Evolutionary conservation across 257 asterid species (phyloP).

Genomic region (Solanum dulcamara): DNA sequence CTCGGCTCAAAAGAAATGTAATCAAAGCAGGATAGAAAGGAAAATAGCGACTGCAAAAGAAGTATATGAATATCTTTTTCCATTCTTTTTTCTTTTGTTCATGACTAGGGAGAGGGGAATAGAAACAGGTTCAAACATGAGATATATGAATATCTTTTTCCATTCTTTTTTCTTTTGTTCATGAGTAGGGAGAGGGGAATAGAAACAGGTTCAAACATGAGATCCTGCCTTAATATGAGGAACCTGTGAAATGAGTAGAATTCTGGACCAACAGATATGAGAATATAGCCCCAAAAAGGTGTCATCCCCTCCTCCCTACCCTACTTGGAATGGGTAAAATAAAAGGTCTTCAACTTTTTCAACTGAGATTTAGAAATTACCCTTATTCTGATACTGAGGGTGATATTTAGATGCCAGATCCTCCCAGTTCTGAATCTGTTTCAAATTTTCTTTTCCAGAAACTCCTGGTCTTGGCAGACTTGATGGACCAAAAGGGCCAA

Average conservation of each 20-base stretch:
- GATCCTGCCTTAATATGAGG: background rate
- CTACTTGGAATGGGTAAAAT: background rate
- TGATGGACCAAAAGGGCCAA: slow-evolving; percentile 57
- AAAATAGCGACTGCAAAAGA: background rate
- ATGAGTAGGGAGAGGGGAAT: background rate
- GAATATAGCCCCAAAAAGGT: background rate
- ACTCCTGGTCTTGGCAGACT: slow-evolving; percentile 3
- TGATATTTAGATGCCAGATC: slow-evolving; percentile 21
- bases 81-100: background rate
- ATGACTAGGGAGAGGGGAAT: background rate
- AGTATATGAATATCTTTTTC: background rate
- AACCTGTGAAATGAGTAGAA: background rate
- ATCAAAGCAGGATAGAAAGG: background rate
- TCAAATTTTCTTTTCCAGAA: slow-evolving; percentile 13
- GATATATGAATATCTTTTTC: background rate
- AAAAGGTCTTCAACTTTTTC: background rate
- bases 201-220: background rate
- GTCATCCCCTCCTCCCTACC: background rate
- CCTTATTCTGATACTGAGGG: slow-evolving; percentile 51
- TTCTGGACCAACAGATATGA: background rate
- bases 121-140: background rate
- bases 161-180: background rate
- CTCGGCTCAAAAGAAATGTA: background rate
- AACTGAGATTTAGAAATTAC: slow-evolving; percentile 16
- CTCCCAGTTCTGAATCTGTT: slow-evolving; percentile 24